phyloP scores from a whole-genome alignment of 768 basidiomycete genomes.

The Boletus pseudo-olivaceus region DNA sequence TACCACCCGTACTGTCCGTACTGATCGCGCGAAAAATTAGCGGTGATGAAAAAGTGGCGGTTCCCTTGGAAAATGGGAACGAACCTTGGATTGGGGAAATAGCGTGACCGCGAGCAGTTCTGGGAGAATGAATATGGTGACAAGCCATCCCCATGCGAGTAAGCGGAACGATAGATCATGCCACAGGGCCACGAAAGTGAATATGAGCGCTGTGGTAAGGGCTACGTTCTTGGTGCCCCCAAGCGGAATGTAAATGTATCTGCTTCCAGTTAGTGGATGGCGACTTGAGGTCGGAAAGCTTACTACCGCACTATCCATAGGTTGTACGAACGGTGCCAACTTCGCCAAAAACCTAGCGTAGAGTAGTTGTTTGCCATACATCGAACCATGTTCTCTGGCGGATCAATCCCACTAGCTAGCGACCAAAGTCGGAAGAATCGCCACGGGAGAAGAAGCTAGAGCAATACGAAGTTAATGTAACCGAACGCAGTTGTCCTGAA shows the following conservation, averaged over 20 bases:
- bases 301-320: conserved; percentile 85
- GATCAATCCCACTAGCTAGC: conserved; percentile 80
- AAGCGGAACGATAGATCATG: conserved; percentile 88
- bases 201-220: conserved; percentile 72
- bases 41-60: not conserved
- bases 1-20: conserved; percentile 74
- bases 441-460: conserved; percentile 89
- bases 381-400: conserved; percentile 98
- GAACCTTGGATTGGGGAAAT: conserved; percentile 63
- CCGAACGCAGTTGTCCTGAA: not conserved
- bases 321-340: conserved; percentile 96
- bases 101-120: conserved; percentile 65
- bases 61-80: not conserved
- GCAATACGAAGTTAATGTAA: not conserved
- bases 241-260: conserved; percentile 93
- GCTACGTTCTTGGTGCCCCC: conserved; percentile 63
- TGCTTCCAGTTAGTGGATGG: conserved; percentile 28
- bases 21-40: conserved; percentile 37
- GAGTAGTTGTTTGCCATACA: conserved; percentile 99
- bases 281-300: conserved; percentile 4
- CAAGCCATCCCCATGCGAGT: conserved; percentile 95
- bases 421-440: conserved; percentile 97
- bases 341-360: conserved; percentile 87
- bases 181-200: conserved; percentile 97
- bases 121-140: conserved; percentile 85